phyloP scores from a whole-genome alignment of 2,329 filamentous ascomycete species.

The Truncatella angustata region DNA sequence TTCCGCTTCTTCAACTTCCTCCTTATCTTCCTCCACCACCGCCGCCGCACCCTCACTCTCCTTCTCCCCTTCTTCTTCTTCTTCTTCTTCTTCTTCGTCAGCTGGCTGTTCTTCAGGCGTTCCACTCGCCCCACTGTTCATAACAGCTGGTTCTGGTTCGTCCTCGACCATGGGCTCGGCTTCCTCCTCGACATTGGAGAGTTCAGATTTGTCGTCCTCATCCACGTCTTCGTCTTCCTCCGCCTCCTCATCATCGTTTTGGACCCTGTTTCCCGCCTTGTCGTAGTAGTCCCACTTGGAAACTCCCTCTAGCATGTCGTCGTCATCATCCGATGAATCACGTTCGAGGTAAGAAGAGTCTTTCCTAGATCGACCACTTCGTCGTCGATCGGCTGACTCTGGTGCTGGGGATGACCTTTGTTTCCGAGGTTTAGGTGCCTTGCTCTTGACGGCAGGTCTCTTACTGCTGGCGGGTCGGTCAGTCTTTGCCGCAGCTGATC shows the following conservation, averaged over 20 bases:
- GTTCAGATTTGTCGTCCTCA: slow-evolving; percentile 13
- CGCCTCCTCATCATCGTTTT: slow-evolving; percentile 23
- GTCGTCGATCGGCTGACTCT: slow-evolving; percentile 48
- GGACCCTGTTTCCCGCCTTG: slow-evolving; percentile 31
- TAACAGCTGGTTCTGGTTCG: background rate
- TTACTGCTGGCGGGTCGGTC: slow-evolving; percentile 31
- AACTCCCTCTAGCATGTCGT: slow-evolving; percentile 61
- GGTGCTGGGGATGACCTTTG: slow-evolving; percentile 27
- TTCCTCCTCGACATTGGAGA: slow-evolving; percentile 24
- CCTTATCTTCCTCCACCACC: slow-evolving; percentile 21
- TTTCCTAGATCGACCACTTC: slow-evolving; percentile 51
- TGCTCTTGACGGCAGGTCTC: slow-evolving; percentile 22
- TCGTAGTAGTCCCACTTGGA: slow-evolving; percentile 56
- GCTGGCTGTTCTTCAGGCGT: slow-evolving; percentile 8
- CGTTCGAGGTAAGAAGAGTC: slow-evolving; percentile 54
- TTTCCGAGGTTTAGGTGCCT: slow-evolving; percentile 26
- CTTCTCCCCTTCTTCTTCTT: slow-evolving; percentile 20
- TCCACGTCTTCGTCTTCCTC: slow-evolving; percentile 22
- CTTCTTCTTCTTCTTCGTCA: slow-evolving; percentile 17
- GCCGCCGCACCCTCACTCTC: too few species aligned
- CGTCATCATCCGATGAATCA: slow-evolving; percentile 56
- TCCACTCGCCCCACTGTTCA: background rate
- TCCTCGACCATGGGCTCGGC: slow-evolving; percentile 16
- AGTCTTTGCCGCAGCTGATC: slow-evolving; percentile 29
- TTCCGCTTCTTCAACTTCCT: slow-evolving; percentile 19